These are phyloP conservation scores for Globisporangium polare DNA, from an alignment of 352 stramenopile species.

Conservation along the genomic window DNA sequence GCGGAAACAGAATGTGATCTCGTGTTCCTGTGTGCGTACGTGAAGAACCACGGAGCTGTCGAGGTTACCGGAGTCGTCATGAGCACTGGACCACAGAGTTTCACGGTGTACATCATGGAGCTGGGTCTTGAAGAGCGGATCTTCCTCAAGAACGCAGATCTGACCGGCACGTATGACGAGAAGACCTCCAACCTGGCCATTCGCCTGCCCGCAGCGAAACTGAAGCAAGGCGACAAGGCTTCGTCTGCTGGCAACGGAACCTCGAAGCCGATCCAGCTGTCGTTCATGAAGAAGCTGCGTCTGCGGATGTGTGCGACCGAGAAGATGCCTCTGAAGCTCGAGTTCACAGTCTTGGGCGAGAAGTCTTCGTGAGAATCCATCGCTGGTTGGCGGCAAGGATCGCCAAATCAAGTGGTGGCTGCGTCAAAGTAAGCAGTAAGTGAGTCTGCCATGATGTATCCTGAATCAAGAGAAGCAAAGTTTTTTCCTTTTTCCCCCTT, in stretches of 20 bases:
- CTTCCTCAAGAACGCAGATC: conserved; percentile 40
- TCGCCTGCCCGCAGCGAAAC: background rate
- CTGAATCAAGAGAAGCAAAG: background rate
- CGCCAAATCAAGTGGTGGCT: background rate
- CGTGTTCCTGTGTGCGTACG: conserved; percentile 77
- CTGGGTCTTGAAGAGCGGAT: conserved; percentile 70
- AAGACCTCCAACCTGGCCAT: conserved; percentile 49
- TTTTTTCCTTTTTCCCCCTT: background rate
- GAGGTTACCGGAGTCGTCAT: conserved; percentile 70
- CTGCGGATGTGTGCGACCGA: conserved; percentile 63
- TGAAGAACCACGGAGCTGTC: conserved; percentile 56
- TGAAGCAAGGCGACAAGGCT: conserved; percentile 7
- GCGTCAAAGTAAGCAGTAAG: background rate
- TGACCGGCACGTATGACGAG: conserved; percentile 46
- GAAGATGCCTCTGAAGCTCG: conserved; percentile 58
- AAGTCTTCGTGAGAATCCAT: background rate
- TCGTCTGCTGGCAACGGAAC: background rate
- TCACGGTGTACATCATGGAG: conserved; percentile 73
- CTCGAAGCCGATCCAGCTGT: conserved; percentile 31
- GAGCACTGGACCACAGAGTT: conserved; percentile 67
- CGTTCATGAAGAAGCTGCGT: conserved; percentile 61
- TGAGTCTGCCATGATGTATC: background rate
- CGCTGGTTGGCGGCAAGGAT: background rate
- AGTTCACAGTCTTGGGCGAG: conserved; percentile 49
- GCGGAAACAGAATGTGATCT: conserved; percentile 77